These are phyloP conservation scores for Mortierella sp. DNA, from an alignment of 371 early-diverging fungal species.

Conservation along the genomic window DNA sequence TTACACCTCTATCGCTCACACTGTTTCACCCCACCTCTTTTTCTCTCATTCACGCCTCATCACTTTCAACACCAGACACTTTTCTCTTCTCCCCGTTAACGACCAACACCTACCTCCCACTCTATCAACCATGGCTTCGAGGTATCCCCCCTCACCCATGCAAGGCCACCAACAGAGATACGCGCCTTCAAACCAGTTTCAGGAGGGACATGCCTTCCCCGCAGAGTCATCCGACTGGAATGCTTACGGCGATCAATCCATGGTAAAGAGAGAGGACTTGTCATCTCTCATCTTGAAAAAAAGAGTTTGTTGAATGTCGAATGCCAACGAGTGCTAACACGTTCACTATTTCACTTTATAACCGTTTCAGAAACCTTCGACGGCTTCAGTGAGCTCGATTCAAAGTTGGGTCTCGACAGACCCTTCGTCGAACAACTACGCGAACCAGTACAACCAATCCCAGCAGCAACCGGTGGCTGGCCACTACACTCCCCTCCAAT, in stretches of 20 bases:
- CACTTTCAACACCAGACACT: neutral
- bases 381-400: slow-evolving; percentile 35
- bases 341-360: neutral
- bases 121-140: slow-evolving; percentile 11
- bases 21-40: neutral
- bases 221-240: slow-evolving; percentile 38
- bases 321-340: neutral
- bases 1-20: neutral
- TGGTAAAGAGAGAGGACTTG: slow-evolving; percentile 4
- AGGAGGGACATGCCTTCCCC: slow-evolving; percentile 29
- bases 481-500: neutral
- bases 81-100: neutral
- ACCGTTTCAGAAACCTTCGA: slow-evolving; percentile 20
- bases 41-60: neutral
- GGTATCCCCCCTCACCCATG: slow-evolving; percentile 19
- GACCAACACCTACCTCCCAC: neutral
- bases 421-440: slow-evolving; percentile 17
- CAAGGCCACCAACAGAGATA: slow-evolving; percentile 33
- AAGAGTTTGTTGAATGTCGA: neutral
- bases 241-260: slow-evolving; percentile 25
- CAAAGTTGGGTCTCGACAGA: slow-evolving; percentile 41
- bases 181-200: slow-evolving; percentile 24
- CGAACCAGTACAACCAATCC: slow-evolving; percentile 8
- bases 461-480: slow-evolving; percentile 8
- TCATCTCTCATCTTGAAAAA: neutral